Evolutionary conservation across 2,329 filamentous ascomycete species (phyloP).

Genomic region (Penicillium paneum): DNA sequence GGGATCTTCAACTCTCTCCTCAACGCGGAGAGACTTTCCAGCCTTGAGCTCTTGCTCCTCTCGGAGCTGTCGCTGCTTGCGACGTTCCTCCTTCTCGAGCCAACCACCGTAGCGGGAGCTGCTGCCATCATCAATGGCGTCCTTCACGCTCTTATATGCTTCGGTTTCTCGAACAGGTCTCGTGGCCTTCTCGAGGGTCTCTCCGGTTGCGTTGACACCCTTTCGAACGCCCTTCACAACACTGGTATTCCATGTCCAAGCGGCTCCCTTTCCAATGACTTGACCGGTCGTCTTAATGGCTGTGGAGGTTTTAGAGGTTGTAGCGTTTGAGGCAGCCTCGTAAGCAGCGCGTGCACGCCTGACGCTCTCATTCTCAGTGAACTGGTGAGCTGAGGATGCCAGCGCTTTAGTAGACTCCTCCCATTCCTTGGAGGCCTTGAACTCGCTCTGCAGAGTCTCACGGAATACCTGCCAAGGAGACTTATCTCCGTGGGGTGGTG

Average conservation of each 20-base stretch:
- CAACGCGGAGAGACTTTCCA: constrained; percentile 48
- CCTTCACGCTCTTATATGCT: constrained; percentile 88
- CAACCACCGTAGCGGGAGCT: constrained; percentile 95
- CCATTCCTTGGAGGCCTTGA: constrained; percentile 98
- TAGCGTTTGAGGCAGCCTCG: constrained; percentile 77
- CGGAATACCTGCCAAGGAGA: constrained; percentile 98
- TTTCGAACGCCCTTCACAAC: constrained; percentile 88
- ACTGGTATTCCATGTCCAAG: constrained; percentile 95
- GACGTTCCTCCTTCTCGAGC: constrained; percentile 92
- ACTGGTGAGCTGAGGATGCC: constrained; percentile 81
- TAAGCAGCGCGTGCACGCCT: constrained; percentile 83
- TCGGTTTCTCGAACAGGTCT: constrained; percentile 91
- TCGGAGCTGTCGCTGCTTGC: constrained; percentile 69
- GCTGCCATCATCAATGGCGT: constrained; percentile 95
- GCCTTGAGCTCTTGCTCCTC: constrained; percentile 60
- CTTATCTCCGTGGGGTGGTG: constrained; percentile 96
- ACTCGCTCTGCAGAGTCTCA: constrained; percentile 90
- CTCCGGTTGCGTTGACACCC: constrained; percentile 79
- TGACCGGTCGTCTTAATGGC: constrained; percentile 82
- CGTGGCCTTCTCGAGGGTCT: constrained; percentile 89
- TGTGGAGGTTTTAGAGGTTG: constrained; percentile 71
- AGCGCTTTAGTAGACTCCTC: constrained; percentile 97
- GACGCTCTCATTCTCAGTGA: constrained; percentile 88
- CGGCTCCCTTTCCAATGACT: constrained; percentile 82
- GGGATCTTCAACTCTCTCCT: constrained; percentile 76